phyloP scores from a whole-genome alignment of 1,139 yeast genomes.

The Suhomyces anneliseae region DNA sequence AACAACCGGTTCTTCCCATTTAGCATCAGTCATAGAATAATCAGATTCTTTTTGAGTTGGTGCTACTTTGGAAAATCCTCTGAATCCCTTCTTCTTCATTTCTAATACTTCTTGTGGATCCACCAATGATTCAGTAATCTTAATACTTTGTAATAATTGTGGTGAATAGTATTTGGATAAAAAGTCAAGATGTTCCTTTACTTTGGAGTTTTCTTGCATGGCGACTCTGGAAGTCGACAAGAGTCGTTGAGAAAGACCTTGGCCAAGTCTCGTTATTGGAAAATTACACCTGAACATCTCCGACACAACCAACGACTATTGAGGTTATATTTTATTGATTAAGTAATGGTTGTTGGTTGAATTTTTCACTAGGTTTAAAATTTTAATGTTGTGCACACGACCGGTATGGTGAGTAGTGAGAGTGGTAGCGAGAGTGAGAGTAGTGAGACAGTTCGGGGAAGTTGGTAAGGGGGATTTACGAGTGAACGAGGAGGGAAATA shows the following conservation, averaged over 20 bases:
- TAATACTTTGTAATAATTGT: constrained; percentile 73
- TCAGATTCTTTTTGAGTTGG: constrained; percentile 31
- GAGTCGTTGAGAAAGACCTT: constrained; percentile 9
- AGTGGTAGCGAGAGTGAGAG: too few relatives aligned
- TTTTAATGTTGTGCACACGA: constrained; percentile 7
- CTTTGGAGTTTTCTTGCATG: constrained; percentile 16
- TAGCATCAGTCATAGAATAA: constrained; percentile 39
- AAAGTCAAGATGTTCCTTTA: constrained; percentile 53
- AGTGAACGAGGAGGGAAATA: too few relatives aligned
- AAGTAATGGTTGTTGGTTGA: neutral
- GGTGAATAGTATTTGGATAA: constrained; percentile 74
- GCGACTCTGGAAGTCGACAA: constrained; percentile 3
- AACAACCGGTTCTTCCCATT: constrained; percentile 48
- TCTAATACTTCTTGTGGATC: constrained; percentile 52
- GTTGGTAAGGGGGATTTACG: too few relatives aligned
- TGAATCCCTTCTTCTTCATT: constrained; percentile 33
- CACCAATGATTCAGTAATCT: constrained; percentile 74
- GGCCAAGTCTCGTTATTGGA: constrained; percentile 8
- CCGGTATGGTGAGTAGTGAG: neutral
- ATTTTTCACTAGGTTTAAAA: constrained; percentile 7
- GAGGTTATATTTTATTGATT: neutral
- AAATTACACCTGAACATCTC: constrained; percentile 9
- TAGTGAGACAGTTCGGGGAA: too few relatives aligned
- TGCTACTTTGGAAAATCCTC: constrained; percentile 33
- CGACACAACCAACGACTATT: neutral